Conservation (phyloP, 176 grass and related monocot species). For the bread wheat (Triticum aestivum) region DNA sequence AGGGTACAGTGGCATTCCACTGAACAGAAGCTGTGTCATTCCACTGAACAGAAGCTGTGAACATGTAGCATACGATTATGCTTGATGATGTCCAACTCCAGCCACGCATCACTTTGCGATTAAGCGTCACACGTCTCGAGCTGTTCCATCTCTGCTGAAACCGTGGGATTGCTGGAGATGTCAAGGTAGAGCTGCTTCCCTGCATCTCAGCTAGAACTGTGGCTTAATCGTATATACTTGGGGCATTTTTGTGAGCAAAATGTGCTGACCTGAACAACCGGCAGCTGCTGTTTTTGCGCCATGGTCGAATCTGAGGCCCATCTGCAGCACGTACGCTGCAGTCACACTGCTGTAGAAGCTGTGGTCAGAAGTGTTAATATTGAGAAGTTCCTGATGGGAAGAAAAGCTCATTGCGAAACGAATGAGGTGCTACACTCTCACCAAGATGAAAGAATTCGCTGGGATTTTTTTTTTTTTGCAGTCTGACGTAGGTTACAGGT, state of each 20-base stretch:
- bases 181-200: background rate
- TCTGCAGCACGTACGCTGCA: background rate
- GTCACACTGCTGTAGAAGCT: background rate
- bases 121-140: background rate
- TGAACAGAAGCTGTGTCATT: background rate
- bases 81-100: slow-evolving; percentile 1
- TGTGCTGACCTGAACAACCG: background rate
- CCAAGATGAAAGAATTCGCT: background rate
- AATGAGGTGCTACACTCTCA: background rate
- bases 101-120: background rate
- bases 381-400: background rate
- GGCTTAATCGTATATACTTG: background rate
- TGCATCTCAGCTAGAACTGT: background rate
- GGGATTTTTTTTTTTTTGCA: background rate
- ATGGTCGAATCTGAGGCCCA: background rate
- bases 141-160: background rate
- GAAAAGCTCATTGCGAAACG: background rate
- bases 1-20: background rate
- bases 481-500: background rate
- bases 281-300: background rate
- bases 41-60: background rate
- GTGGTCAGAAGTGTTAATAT: background rate
- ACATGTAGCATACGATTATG: background rate
- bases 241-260: background rate
- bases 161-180: background rate